Conservation (phyloP, 331 rosid genomes). For the Dryas integrifolia region DNA sequence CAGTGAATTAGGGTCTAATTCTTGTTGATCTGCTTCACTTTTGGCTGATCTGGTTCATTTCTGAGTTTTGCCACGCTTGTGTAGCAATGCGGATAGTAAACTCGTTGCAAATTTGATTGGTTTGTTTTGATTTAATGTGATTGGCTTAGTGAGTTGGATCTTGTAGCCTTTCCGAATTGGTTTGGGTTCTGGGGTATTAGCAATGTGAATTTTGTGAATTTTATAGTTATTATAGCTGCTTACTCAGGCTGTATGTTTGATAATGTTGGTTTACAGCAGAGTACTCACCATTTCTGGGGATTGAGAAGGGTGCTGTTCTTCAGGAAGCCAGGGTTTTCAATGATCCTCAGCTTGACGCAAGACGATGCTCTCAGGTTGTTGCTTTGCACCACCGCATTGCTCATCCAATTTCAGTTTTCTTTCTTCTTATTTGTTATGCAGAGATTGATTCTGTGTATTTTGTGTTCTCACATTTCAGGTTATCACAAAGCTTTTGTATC, state of each 20-base stretch:
- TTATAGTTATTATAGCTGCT: neutral
- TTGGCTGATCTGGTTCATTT: slow-evolving; percentile 35
- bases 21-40: slow-evolving; percentile 27
- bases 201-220: neutral
- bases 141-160: slow-evolving; percentile 31
- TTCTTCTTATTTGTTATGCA: neutral
- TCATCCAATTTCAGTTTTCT: neutral
- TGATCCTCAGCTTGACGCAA: slow-evolving; percentile 95
- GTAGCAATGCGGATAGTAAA: slow-evolving; percentile 34
- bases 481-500: slow-evolving; percentile 88
- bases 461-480: slow-evolving; percentile 48
- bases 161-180: slow-evolving; percentile 8
- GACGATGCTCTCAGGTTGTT: slow-evolving; percentile 97
- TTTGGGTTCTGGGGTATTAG: neutral
- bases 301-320: slow-evolving; percentile 96
- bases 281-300: slow-evolving; percentile 90
- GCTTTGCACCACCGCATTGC: slow-evolving; percentile 10
- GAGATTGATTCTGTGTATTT: slow-evolving; percentile 21
- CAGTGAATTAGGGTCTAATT: slow-evolving; percentile 30
- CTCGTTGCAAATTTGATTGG: slow-evolving; percentile 16
- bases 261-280: slow-evolving; percentile 42
- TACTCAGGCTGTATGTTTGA: slow-evolving; percentile 10
- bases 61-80: neutral
- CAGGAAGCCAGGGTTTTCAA: slow-evolving; percentile 99
- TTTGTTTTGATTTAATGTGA: slow-evolving; percentile 12